Conservation (phyloP, 2,329 filamentous ascomycete genomes). For the Macrophomina pseudophaseolina region DNA sequence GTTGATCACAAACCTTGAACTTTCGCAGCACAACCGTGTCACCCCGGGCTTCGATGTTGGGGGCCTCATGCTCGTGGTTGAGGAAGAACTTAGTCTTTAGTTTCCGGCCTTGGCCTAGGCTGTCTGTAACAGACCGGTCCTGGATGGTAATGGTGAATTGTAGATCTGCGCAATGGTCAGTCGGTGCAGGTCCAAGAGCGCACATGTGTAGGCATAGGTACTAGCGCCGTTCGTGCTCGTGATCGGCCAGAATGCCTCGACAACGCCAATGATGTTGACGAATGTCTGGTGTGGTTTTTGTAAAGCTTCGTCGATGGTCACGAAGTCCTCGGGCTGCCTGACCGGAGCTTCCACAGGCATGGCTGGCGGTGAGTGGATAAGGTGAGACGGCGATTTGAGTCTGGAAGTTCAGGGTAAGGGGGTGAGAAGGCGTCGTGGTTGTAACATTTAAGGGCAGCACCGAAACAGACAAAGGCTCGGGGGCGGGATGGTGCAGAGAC, state of each 20-base stretch:
- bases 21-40: slow-evolving; percentile 70
- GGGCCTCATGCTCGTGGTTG: slow-evolving; percentile 37
- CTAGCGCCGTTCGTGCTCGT: neutral
- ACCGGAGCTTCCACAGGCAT: slow-evolving; percentile 14
- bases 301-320: neutral
- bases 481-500: slow-evolving; percentile 11
- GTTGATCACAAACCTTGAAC: neutral
- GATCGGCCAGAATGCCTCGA: neutral
- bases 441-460: neutral
- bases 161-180: slow-evolving; percentile 10
- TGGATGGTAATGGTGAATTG: slow-evolving; percentile 30
- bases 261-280: slow-evolving; percentile 22
- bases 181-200: neutral
- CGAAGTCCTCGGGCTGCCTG: slow-evolving; percentile 10
- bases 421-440: neutral
- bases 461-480: slow-evolving; percentile 5
- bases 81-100: slow-evolving; percentile 2
- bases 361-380: neutral
- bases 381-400: neutral
- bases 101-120: neutral
- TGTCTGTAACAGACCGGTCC: slow-evolving; percentile 27
- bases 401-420: too few relatives aligned
- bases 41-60: slow-evolving; percentile 53
- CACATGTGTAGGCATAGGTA: neutral
- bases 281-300: neutral